Evolutionary conservation across 2,329 filamentous ascomycete species (phyloP), one percentile per base, ranked within the genome.

Genomic region (Fonsecaea multimorphosa): DNA sequence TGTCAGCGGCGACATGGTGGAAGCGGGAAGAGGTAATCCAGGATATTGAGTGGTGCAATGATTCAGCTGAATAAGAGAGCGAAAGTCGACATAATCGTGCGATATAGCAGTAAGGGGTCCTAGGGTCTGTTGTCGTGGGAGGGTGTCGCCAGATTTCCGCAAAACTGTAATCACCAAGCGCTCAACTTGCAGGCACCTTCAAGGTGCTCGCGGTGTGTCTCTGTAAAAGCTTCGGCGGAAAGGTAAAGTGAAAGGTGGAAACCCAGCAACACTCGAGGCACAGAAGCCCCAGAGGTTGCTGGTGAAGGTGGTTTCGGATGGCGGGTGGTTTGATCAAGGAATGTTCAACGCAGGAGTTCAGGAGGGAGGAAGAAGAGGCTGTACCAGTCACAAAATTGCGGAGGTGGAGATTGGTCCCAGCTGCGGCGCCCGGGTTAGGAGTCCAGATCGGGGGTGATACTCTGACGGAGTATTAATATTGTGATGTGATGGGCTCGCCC

Each of bases 1-100:
- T 64, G 65, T 67, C 65, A 63, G 62, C 59, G 65, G 60, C 62
- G 67, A 34, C 67, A 69, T 69, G 56, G 34, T 65, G 58, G 34
- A 40, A 49, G 56, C 12, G 22, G 49, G 38, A 49, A 24, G 58
- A 53, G n/a, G 46, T 46, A 53, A 52, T 62, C 52, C 54, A 49
- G 46, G 27, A 63, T 34, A n/a, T 22, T 46, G 52, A 52, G 54
- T 57, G 49, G 34, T 29, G 36, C 22, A 58, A 60, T 55, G 34
- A 65, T 58, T 65, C 56, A 67, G 56, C 58, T 27, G 59, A 63
- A 51, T 61, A 32, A 52, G 59, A 51, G 40, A 44, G 36, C 32
- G 58, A 44, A 49, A 36, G 58, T 36, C 38, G 27, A 60, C 67
- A 68, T 68, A 66, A 55, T 62, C 63, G 51, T 40, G 58, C 46